Evolutionary conservation across 1,284 basidiomycete genomes (phyloP).

Genomic region (Stygiomarasmius scandens): DNA sequence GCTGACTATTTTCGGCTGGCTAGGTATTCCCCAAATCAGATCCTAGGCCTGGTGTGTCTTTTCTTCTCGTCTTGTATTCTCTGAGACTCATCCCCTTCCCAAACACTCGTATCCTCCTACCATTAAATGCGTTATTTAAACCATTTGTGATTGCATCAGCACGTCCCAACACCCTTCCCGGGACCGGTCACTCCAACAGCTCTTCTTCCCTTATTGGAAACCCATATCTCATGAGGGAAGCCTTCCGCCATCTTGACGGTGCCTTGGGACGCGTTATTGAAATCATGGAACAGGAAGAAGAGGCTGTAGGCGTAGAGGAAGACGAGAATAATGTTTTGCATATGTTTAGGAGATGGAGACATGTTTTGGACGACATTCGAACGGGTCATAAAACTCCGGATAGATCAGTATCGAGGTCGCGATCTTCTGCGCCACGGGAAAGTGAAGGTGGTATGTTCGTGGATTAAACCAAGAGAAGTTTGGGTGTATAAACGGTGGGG

Average conservation of each 20-base stretch:
- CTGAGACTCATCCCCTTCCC: not conserved
- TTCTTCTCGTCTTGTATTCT: not conserved
- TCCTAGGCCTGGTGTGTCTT: constrained; percentile 27
- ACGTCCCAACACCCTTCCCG: constrained; percentile 15
- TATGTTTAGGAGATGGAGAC: constrained; percentile 39
- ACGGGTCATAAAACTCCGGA: constrained; percentile 24
- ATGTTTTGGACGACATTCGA: constrained; percentile 37
- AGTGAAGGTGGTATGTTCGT: constrained; percentile 32
- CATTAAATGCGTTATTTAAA: not conserved
- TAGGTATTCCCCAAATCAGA: constrained; percentile 38
- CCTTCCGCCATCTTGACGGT: constrained; percentile 40
- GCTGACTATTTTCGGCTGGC: not conserved
- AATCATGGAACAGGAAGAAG: constrained; percentile 41
- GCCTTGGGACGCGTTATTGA: constrained; percentile 39
- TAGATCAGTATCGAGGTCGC: constrained; percentile 20
- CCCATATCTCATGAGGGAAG: constrained; percentile 41
- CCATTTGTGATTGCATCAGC: not conserved
- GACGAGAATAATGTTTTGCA: constrained; percentile 34
- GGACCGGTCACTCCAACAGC: constrained; percentile 16
- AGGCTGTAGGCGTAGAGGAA: constrained; percentile 27
- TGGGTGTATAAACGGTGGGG: no score
- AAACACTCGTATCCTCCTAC: not conserved
- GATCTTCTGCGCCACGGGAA: constrained; percentile 21
- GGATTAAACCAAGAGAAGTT: constrained; percentile 22
- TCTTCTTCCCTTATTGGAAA: constrained; percentile 37